Evolutionary conservation across 2,329 filamentous ascomycete genomes (phyloP).

Genomic region (Penicillium sp.): DNA sequence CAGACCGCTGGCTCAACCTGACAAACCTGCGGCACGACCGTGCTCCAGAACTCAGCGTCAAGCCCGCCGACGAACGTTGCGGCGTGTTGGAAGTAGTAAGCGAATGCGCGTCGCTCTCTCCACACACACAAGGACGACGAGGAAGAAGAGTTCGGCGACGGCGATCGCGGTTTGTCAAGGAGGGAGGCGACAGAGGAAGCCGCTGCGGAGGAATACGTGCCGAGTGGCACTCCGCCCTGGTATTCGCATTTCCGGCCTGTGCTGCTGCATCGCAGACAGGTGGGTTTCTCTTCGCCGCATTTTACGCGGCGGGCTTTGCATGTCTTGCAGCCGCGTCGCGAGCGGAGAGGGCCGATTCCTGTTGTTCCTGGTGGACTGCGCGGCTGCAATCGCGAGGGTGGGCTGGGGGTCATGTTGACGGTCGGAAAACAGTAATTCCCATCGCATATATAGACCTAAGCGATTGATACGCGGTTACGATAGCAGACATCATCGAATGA

Average conservation of each 20-base stretch:
- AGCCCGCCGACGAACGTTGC: constrained; percentile 38
- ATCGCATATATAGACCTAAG: background rate
- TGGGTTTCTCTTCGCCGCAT: constrained; percentile 42
- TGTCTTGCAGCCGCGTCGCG: constrained; percentile 36
- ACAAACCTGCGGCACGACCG: constrained; percentile 41
- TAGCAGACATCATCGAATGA: background rate
- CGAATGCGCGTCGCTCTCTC: constrained; percentile 44
- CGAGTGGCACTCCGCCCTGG: constrained; percentile 12
- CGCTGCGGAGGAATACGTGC: constrained; percentile 13
- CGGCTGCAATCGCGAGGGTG: background rate
- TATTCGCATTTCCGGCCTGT: constrained; percentile 44
- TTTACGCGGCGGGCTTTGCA: constrained; percentile 43
- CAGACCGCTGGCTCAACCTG: constrained; percentile 43
- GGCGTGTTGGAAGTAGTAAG: constrained; percentile 41
- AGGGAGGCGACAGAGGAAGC: constrained; percentile 6
- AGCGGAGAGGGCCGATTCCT: constrained; percentile 25
- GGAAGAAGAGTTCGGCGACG: constrained; percentile 21
- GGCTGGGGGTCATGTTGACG: background rate
- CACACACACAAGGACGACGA: constrained; percentile 22
- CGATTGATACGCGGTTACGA: background rate
- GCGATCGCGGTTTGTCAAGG: constrained; percentile 23
- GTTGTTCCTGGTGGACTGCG: background rate
- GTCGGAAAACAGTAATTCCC: background rate
- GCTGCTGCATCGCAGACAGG: constrained; percentile 38
- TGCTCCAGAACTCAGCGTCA: constrained; percentile 44